These are phyloP conservation scores for Trichoderma sp. DNA, from an alignment of 2,329 filamentous ascomycete genomes.

Conservation along the genomic window DNA sequence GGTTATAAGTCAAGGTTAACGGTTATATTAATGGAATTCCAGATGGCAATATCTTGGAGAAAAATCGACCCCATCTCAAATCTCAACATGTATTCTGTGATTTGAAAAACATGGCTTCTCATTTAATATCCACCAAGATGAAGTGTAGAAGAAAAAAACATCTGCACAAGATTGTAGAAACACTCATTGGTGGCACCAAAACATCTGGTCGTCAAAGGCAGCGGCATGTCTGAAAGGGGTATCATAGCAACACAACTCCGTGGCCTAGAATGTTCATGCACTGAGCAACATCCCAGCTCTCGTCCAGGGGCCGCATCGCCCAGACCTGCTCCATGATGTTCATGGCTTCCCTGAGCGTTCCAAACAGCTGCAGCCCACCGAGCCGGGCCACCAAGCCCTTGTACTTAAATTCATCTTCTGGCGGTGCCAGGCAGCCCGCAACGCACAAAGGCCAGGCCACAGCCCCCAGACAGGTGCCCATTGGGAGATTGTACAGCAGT, in stretches of 20 bases:
- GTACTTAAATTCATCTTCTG: conserved; percentile 46
- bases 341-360: conserved; percentile 47
- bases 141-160: not conserved
- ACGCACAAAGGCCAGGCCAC: conserved; percentile 47
- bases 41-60: not conserved
- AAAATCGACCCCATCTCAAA: not conserved
- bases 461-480: conserved; percentile 38
- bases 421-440: conserved; percentile 44
- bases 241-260: conserved; percentile 44
- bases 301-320: conserved; percentile 43
- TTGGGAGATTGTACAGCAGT: conserved; percentile 38
- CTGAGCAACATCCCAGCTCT: conserved; percentile 47
- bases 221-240: conserved; percentile 26
- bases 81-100: not conserved
- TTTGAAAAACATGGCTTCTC: not conserved
- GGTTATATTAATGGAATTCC: not conserved
- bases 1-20: not conserved
- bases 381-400: conserved; percentile 44
- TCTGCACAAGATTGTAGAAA: not conserved
- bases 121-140: not conserved
- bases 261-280: conserved; percentile 47
- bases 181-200: not conserved
- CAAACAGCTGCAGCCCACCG: conserved; percentile 48
- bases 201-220: not conserved
- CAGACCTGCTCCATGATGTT: conserved; percentile 52